phyloP scores from a whole-genome alignment of 768 basidiomycete genomes.

The Russula abietina region DNA sequence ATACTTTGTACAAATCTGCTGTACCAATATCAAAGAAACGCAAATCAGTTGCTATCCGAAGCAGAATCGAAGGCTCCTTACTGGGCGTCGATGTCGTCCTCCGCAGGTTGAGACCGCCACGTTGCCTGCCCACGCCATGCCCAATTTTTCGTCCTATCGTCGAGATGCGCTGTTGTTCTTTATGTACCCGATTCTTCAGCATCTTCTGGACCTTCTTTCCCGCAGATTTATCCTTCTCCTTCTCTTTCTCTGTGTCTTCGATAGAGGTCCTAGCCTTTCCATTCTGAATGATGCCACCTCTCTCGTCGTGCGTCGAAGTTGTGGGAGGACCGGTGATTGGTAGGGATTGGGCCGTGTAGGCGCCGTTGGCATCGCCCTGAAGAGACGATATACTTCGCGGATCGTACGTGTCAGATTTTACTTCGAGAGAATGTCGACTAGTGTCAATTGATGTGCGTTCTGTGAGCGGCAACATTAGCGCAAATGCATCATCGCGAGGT shows the following conservation, averaged over 20 bases:
- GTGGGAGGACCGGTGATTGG: constrained; percentile 2
- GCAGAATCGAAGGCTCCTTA: constrained; percentile 30
- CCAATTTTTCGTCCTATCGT: constrained; percentile 76
- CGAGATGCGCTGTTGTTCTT: constrained; percentile 64
- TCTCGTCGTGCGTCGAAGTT: constrained; percentile 6
- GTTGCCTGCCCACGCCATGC: constrained; percentile 54
- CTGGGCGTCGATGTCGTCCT: constrained; percentile 67
- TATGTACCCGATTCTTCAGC: constrained; percentile 67
- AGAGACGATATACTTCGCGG: not conserved
- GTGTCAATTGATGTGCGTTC: constrained; percentile 23
- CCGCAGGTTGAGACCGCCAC: constrained; percentile 39
- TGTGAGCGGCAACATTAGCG: constrained; percentile 2
- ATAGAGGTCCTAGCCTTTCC: constrained; percentile 2
- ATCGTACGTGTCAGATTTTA: constrained; percentile 9
- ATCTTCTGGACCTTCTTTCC: constrained; percentile 74
- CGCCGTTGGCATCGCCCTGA: not conserved
- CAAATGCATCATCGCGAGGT: not conserved
- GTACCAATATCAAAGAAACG: not conserved
- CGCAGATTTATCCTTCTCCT: constrained; percentile 43
- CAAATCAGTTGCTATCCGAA: not conserved
- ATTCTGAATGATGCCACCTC: not conserved
- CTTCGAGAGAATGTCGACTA: constrained; percentile 13
- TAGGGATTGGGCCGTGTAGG: not conserved
- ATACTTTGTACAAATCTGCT: constrained; percentile 17
- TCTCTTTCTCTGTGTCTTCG: constrained; percentile 29